Evolutionary conservation across 192 early-diverging fungal genomes (phyloP).

Genomic region (Rhizophagus clarus): DNA sequence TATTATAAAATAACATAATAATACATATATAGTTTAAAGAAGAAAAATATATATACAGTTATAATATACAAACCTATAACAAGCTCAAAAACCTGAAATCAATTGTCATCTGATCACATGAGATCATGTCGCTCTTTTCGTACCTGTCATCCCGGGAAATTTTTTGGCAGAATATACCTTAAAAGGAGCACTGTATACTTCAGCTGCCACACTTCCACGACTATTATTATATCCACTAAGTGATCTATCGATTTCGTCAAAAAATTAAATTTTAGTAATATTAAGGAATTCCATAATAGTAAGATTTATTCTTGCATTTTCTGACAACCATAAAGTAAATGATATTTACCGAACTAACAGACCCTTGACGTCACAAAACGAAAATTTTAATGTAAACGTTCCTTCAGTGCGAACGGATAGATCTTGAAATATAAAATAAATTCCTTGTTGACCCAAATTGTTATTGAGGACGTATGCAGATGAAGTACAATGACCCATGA

Average conservation of each 20-base stretch:
- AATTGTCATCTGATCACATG: background rate
- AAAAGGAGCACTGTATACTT: conserved; percentile 66
- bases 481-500: conserved; percentile 71
- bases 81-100: conserved; percentile 9
- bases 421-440: conserved; percentile 84
- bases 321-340: conserved; percentile 14
- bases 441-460: conserved; percentile 62
- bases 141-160: conserved; percentile 79
- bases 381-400: conserved; percentile 67
- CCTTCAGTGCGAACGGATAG: conserved; percentile 78
- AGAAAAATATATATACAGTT: background rate
- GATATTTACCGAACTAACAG: conserved; percentile 49
- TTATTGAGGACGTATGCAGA: conserved; percentile 70
- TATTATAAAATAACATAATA: conserved; percentile 18
- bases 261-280: no score
- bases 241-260: conserved; percentile 17
- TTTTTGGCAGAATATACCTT: conserved; percentile 74
- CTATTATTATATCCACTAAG: conserved; percentile 8
- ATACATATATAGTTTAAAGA: conserved; percentile 26
- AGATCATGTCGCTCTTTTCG: no score
- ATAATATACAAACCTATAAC: background rate
- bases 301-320: background rate
- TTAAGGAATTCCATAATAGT: background rate
- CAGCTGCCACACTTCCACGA: conserved; percentile 48
- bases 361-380: conserved; percentile 63